Evolutionary conservation across 2,329 filamentous ascomycete species (phyloP).

Genomic region (Teratosphaeria zuluensis): DNA sequence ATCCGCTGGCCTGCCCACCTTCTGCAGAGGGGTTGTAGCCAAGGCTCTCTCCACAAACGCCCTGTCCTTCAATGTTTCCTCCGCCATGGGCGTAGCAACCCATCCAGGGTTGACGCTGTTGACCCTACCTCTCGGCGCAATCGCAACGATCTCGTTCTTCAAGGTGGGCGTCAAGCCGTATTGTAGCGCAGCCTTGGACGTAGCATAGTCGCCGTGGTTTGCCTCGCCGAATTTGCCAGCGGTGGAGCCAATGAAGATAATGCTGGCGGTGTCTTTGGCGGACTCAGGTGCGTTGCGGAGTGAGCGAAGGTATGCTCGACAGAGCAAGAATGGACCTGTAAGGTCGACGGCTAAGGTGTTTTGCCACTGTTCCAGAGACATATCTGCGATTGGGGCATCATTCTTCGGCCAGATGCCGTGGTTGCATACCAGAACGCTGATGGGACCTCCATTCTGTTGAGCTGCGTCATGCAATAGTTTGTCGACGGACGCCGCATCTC

Average conservation of each 20-base stretch:
- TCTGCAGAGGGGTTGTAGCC: slow-evolving; percentile 23
- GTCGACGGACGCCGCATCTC: slow-evolving; percentile 23
- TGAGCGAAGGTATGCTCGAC: slow-evolving; percentile 14
- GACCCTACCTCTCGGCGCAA: slow-evolving; percentile 18
- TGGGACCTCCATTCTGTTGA: slow-evolving; percentile 24
- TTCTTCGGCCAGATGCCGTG: slow-evolving; percentile 24
- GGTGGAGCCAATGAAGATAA: slow-evolving; percentile 25
- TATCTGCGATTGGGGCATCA: slow-evolving; percentile 17
- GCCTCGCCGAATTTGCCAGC: slow-evolving; percentile 26
- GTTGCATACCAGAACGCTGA: slow-evolving; percentile 33
- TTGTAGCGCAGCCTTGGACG: slow-evolving; percentile 21
- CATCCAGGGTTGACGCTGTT: slow-evolving; percentile 22
- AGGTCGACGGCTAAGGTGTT: slow-evolving; percentile 22
- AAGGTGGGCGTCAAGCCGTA: slow-evolving; percentile 21
- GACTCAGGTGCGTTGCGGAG: slow-evolving; percentile 11
- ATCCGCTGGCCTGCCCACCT: slow-evolving; percentile 19
- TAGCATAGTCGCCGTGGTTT: slow-evolving; percentile 22
- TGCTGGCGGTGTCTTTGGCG: slow-evolving; percentile 16
- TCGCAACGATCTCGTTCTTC: slow-evolving; percentile 25
- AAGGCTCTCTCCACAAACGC: slow-evolving; percentile 20
- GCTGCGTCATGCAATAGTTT: slow-evolving; percentile 22
- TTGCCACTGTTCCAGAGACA: slow-evolving; percentile 19
- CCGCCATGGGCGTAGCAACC: slow-evolving; percentile 20
- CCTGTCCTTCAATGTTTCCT: slow-evolving; percentile 17
- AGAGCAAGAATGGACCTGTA: slow-evolving; percentile 22